Base-by-base conservation (phyloP, 208 protist species). In the Tritrichomonas musculus region DNA sequence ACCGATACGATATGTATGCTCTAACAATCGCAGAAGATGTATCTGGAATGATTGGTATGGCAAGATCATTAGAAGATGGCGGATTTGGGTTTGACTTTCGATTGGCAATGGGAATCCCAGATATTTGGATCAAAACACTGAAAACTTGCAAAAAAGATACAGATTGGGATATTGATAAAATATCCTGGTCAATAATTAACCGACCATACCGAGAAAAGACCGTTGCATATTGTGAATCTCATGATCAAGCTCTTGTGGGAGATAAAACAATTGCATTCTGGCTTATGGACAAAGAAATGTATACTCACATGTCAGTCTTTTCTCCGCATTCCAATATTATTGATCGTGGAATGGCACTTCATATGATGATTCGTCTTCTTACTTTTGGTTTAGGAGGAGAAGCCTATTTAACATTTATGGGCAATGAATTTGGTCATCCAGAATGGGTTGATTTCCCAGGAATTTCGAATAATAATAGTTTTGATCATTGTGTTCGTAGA, bases 371-470 rank as follows among this genome's bases (percentile, higher is more conserved):
- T 65, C 94, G 96, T 9, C 73, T 97, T 0, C 82, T 98, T 13
- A 97, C 97, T 1, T 94, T 92, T 0, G 65, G 94, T 5, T 92
- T 98, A 30, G 97, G 96, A 64, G 96, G 95, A 14, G 95, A 97
- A 39, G 96, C 95, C 41, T 96, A 96, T 57, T 95, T 97, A 33
- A 96, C 93, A 33, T 97, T 97, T 92, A 96, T 97, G 96, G 97
- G 97, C 47, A 98, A 98, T 94, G 97, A 98, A 93, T 98, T 97
- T 94, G 97, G 97, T 25, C 97, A 98, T 94, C 97, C 97, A 41
- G 97, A 98, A 93, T 98, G 97, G 97, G 95, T 98, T 0, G 97
- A 98, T 93, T 98, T 98, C 80, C 97, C 97, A 53, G 93, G 97
- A 36, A 95, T 93, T 41, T 96, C 95, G n/a, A 98, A 98, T 95